Base-by-base conservation (phyloP, 495 filamentous ascomycete genomes). In the Tirmania nivea region DNA sequence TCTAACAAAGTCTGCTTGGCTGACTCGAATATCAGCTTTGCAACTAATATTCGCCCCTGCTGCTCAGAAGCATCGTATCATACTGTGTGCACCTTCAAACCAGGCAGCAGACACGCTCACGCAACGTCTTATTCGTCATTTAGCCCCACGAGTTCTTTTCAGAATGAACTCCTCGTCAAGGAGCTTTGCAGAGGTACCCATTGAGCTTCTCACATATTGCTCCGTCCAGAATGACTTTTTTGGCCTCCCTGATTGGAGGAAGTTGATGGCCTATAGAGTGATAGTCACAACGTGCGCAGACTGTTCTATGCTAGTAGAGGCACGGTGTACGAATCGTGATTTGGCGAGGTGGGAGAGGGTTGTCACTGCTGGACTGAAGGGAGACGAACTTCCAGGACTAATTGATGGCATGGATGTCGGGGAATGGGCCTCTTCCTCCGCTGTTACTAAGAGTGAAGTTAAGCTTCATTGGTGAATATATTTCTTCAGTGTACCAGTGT, bases 51-150 rank as follows among this genome's bases (percentile, higher is more conserved):
- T 61, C 51, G 60, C 58, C 47, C 63, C 59, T 19, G 52, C 56
- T 55, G 48, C 57, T 49, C 52, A 57, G 16, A 52, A 59, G 17
- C 61, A 64, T 39, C 73, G 74, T 60, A 68, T 78, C 21, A 60
- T 78, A 10, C 61, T 78, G 16, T 78, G 75, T 52, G 74, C 75
- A 12, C 74, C 75, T 20, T 77, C 75, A 14, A 73, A 78, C 52
- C 67, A 69, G 21, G 75, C 75, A 47, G 71, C 75, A 47, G 75
- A 78, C 59, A 75, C 67, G 1, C 60, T 78, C 10, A 68, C 69
- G 39, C 61, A 68, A 51, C 68, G 75, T 4, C 61, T 78, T n/a
- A 62, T 64, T 35, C 36, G 48, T 25, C 62, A 70, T 49, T 59
- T 76, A 21, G 57, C 63, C 10, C 67, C 67, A 31, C 54, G 54